Conservation (phyloP, 495 filamentous ascomycete species). For the Penicillium roqueforti region DNA sequence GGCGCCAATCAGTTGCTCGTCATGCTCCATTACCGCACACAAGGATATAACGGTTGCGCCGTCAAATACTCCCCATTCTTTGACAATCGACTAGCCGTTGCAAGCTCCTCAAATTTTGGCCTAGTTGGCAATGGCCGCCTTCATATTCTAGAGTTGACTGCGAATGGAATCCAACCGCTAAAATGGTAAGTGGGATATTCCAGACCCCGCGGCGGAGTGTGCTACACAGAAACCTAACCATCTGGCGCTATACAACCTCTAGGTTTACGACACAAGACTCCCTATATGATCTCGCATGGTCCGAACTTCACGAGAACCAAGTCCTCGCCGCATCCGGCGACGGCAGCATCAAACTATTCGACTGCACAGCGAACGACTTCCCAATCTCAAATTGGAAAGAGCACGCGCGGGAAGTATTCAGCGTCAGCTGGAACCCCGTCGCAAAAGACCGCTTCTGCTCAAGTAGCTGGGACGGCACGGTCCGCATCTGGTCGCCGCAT, state of each 20-base stretch:
- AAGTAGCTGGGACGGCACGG: constrained; percentile 87
- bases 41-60: constrained; percentile 89
- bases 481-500: constrained; percentile 86
- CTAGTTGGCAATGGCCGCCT: constrained; percentile 93
- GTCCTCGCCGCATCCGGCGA: constrained; percentile 82
- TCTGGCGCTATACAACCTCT: background rate
- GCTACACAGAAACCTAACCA: background rate
- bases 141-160: constrained; percentile 73
- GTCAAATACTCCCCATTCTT: constrained; percentile 98
- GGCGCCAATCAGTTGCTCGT: constrained; percentile 14
- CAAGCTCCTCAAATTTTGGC: constrained; percentile 84
- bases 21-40: constrained; percentile 91
- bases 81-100: constrained; percentile 86
- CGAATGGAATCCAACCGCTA: constrained; percentile 75
- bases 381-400: constrained; percentile 86
- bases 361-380: constrained; percentile 69
- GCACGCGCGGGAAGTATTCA: constrained; percentile 87
- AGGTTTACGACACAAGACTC: constrained; percentile 96
- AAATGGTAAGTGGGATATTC: constrained; percentile 52
- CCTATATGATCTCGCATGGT: constrained; percentile 91
- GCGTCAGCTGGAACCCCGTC: constrained; percentile 85
- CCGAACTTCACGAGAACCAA: constrained; percentile 89
- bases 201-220: constrained; percentile 1
- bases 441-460: constrained; percentile 88
- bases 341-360: constrained; percentile 91